Evolutionary conservation across 345 rosid genomes (phyloP), one percentile per base, ranked within the genome.

Genomic region (Gossypium raimondii): DNA sequence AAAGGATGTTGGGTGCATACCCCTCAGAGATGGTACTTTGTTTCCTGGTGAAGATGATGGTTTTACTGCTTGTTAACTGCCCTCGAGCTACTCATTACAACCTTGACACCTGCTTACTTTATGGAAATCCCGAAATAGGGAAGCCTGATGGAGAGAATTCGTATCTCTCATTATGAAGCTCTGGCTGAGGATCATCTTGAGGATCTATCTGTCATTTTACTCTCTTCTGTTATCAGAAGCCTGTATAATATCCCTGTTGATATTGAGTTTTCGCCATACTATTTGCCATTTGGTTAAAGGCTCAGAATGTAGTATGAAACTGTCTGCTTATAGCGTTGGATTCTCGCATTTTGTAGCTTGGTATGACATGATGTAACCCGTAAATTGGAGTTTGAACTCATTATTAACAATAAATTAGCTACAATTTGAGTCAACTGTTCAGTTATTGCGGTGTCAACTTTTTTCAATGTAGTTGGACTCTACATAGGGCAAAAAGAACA

Each of bases 1-100:
- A 78, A 82, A 78, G 76, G 86, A 79, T 70, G 68, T 76, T 57
- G 83, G 83, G 55, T 73, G 70, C 38, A 48, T 68, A 12, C 74
- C 80, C 43, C 47, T 48, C 41, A 60, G 41, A 20, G 29, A 24
- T 61, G 48, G 44, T 51, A 20, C 50, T 55, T 59, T 29, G 14
- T 73, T 77, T 57, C 41, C 29, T n/a, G 45, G 24, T 47, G 74
- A 63, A 70, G 74, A 65, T 66, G 82, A 58, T 60, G 43, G 0
- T 75, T 25, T 60, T 52, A 16, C 41, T 70, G 61, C 45, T 34
- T 50, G 58, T 44, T 52, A 17, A 52, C 27, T 18, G 3, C 17
- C 41, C 22, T 69, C 25, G 25, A 69, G 58, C 60, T 51, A 27
- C 14, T 25, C 4, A 9, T 51, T 25, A 56, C 43, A 24, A 22